Base-by-base conservation (phyloP, 2,329 filamentous ascomycete genomes). In the Fusarium clavum region DNA sequence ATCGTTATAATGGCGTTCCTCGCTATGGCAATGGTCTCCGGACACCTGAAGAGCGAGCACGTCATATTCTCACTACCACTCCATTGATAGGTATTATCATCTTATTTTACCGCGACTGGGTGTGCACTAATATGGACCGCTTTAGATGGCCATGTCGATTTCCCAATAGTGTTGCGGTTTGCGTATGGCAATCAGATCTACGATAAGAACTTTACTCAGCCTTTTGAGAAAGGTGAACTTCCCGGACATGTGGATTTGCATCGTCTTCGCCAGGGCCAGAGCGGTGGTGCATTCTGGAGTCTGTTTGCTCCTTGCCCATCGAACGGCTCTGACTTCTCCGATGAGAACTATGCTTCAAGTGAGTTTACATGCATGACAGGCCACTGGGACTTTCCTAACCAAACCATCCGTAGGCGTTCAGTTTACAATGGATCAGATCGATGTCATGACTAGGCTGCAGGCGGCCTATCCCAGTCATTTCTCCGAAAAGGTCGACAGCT, bases 271-370 rank as follows among this genome's bases (percentile, higher is more conserved):
- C 80, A 88, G 52, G 94, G 94, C 3, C 84, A 86, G 71, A 89
- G 91, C 67, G 94, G 94, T 41, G 95, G 94, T 58, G 90, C 92
- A n/a, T 98, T 98, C 78, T 98, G 94, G 95, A 94, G 91, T 77
- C 93, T 96, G 12, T 98, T 86, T 75, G 89, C 92, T 43, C 88
- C 88, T 0, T 98, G 94, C 76, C 94, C 94, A 0, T 79, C 80
- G 13, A 89, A 95, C 74, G 89, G 88, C 48, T 86, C 86, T 7
- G 89, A 97, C 79, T 94, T 93, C 75, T 92, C 91, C 0, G 87
- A 94, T 74, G 87, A 85, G 56, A 92, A 89, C 75, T 94, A 94
- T 76, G 87, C 86, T 8, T 79, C 85, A 10, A 90, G 90, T 92
- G 81, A 77, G 86, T 52, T n/a, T 24, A 27, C 27, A 10, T 24